Evolutionary conservation across 208 protist genomes (phyloP).

Genomic region (Leishmania arabica): DNA sequence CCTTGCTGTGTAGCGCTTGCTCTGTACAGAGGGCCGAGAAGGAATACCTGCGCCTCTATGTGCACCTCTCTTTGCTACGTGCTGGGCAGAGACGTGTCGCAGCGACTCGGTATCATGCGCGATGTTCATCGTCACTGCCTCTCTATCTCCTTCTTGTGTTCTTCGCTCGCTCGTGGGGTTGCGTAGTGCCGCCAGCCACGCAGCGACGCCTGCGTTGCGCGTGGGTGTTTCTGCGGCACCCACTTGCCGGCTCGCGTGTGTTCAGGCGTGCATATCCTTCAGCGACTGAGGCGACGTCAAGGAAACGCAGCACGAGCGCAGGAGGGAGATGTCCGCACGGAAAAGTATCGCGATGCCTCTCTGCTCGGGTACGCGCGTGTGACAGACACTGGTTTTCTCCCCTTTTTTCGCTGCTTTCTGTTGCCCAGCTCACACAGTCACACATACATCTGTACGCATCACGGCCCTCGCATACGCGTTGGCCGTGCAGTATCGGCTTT

Average conservation of each 20-base stretch:
- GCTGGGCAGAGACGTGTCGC: neutral
- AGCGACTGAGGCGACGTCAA: neutral
- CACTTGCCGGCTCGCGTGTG: no score
- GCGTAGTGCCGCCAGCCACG: no score
- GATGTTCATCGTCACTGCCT: neutral
- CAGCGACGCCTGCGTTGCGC: no score
- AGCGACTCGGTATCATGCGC: neutral
- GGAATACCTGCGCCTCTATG: neutral
- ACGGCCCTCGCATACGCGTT: neutral
- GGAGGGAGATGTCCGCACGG: no score
- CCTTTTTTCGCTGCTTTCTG: no score
- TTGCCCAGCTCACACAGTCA: no score
- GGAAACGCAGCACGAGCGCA: neutral
- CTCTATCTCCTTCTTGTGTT: neutral
- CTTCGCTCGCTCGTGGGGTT: neutral
- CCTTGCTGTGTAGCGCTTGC: neutral
- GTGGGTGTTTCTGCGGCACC: no score
- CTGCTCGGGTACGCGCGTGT: neutral
- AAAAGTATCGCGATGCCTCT: neutral
- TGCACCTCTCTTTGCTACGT: neutral
- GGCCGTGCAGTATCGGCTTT: no score
- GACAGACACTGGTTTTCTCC: no score
- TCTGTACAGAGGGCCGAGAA: neutral
- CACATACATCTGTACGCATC: no score
- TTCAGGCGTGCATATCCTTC: neutral